Conservation (phyloP, 441 rosid genomes). For the Populus hybrid region DNA sequence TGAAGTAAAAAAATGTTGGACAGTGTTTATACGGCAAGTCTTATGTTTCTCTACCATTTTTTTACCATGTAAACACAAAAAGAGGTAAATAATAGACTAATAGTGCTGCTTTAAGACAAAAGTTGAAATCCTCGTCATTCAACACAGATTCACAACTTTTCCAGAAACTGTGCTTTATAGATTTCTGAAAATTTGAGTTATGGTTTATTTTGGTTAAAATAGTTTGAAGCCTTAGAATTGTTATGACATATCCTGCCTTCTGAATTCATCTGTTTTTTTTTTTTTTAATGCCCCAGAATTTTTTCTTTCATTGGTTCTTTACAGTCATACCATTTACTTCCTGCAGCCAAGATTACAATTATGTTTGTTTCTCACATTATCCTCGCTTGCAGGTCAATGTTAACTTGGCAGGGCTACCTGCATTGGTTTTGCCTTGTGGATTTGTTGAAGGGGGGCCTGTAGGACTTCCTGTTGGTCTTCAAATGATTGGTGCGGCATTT, state of each 20-base stretch:
- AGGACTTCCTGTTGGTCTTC: constrained; percentile 89
- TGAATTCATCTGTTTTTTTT: background rate
- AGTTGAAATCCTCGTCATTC: background rate
- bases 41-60: no score
- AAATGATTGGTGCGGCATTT: constrained; percentile 82
- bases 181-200: background rate
- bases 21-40: background rate
- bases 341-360: background rate
- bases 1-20: background rate
- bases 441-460: constrained; percentile 66
- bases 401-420: constrained; percentile 86
- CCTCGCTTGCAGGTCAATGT: constrained; percentile 70
- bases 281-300: no score
- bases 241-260: background rate
- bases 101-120: background rate
- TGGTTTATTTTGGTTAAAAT: background rate
- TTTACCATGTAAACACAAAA: background rate
- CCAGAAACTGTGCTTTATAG: background rate
- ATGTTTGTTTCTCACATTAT: constrained; percentile 1
- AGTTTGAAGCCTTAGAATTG: background rate
- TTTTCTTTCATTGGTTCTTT: background rate
- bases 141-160: background rate
- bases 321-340: background rate
- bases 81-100: background rate
- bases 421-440: constrained; percentile 88